Evolutionary conservation across 331 rosid genomes (phyloP).

Genomic region (Erythrophleum ivorense): DNA sequence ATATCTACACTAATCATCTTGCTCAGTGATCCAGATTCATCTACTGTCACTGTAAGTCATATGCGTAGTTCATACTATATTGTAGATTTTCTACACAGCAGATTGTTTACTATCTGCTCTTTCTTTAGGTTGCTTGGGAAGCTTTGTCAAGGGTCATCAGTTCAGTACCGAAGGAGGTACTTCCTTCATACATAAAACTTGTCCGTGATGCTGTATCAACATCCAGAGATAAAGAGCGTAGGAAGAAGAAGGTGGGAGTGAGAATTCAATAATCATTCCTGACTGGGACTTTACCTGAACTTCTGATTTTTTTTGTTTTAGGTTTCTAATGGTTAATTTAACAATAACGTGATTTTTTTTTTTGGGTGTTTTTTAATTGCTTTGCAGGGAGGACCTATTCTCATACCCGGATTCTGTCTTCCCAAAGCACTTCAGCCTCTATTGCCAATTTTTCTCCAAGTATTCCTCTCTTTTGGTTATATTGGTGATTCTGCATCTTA

Average conservation of each 20-base stretch:
- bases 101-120: constrained; percentile 27
- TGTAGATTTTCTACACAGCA: constrained; percentile 30
- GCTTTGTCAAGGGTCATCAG: constrained; percentile 85
- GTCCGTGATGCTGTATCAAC: constrained; percentile 99
- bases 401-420: constrained; percentile 92
- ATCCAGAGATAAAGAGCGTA: constrained; percentile 90
- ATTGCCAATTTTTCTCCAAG: constrained; percentile 96
- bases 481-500: constrained; percentile 24
- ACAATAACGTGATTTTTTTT: constrained; percentile 22
- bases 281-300: not conserved
- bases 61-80: constrained; percentile 32
- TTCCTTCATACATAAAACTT: constrained; percentile 87
- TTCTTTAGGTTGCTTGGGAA: constrained; percentile 83
- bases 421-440: constrained; percentile 98
- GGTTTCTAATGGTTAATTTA: constrained; percentile 20
- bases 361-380: constrained; percentile 12
- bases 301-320: not conserved
- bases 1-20: constrained; percentile 82
- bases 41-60: constrained; percentile 72
- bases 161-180: constrained; percentile 88
- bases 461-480: constrained; percentile 41
- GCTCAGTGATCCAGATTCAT: constrained; percentile 90
- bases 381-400: constrained; percentile 90
- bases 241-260: constrained; percentile 87
- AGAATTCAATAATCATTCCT: constrained; percentile 13